Evolutionary conservation across 2,329 filamentous ascomycete species (phyloP).

Genomic region (Claviceps africana): DNA sequence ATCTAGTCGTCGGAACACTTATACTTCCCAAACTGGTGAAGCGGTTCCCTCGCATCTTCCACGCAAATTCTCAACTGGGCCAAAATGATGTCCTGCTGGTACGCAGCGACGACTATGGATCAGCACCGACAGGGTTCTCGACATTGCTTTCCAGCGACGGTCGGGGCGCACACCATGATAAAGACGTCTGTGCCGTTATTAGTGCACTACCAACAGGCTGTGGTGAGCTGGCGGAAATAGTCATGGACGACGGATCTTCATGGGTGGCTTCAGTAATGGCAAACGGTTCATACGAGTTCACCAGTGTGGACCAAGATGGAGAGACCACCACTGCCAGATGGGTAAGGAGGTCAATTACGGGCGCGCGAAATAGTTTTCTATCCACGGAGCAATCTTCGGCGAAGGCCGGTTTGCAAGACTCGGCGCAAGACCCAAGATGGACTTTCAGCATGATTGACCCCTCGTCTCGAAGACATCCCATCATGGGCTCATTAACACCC

Average conservation of each 20-base stretch:
- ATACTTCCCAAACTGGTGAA: conserved; percentile 46
- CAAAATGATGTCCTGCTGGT: conserved; percentile 58
- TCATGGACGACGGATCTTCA: conserved; percentile 47
- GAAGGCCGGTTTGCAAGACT: conserved; percentile 12
- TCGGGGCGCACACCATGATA: conserved; percentile 31
- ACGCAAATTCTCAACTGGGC: conserved; percentile 47
- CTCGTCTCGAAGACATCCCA: conserved; percentile 53
- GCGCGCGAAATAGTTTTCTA: conserved; percentile 7
- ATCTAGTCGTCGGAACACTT: conserved; percentile 39
- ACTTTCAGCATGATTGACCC: conserved; percentile 67
- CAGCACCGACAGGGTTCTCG: conserved; percentile 14
- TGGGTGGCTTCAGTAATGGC: conserved; percentile 40
- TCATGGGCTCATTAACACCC: conserved; percentile 54
- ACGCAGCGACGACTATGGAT: conserved; percentile 52
- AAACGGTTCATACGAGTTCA: conserved; percentile 53
- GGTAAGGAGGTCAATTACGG: conserved; percentile 36
- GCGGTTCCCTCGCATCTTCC: conserved; percentile 49
- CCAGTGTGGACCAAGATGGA: conserved; percentile 42
- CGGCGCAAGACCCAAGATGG: conserved; percentile 40
- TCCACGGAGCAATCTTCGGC: conserved; percentile 10
- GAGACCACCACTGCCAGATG: conserved; percentile 50
- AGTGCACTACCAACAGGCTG: conserved; percentile 38
- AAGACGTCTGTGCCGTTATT: conserved; percentile 52
- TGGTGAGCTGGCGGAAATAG: conserved; percentile 48
- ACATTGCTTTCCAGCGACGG: conserved; percentile 24